These are phyloP conservation scores for Chaetoceros muelleri DNA, from an alignment of 108 stramenopile species.

Conservation along the genomic window DNA sequence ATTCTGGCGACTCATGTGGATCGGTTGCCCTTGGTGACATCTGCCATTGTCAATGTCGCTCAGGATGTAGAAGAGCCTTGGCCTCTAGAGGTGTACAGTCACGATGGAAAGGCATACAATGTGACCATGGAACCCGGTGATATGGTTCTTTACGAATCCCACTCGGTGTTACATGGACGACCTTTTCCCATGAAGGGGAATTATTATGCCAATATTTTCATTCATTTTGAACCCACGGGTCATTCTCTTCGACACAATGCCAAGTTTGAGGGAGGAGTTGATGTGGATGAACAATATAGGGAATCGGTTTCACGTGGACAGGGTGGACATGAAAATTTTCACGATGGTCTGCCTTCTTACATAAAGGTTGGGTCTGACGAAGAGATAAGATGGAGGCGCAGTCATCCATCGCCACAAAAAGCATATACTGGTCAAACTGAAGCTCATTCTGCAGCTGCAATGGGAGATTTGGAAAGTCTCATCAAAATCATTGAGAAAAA, in stretches of 20 bases:
- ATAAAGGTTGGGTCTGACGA: constrained; percentile 50
- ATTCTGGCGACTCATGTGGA: constrained; percentile 81
- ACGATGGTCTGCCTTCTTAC: constrained; percentile 57
- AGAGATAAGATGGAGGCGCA: constrained; percentile 41
- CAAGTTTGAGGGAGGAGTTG: constrained; percentile 27
- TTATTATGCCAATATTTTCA: constrained; percentile 78
- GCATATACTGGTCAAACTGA: constrained; percentile 44
- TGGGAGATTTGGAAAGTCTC: constrained; percentile 41
- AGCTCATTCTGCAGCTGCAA: constrained; percentile 58
- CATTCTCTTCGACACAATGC: constrained; percentile 68
- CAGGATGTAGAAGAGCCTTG: constrained; percentile 81
- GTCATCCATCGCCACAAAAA: constrained; percentile 30
- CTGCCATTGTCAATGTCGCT: constrained; percentile 80
- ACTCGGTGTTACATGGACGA: constrained; percentile 79
- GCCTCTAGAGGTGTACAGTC: constrained; percentile 78
- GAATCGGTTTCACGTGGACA: constrained; percentile 19
- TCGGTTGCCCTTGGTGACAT: constrained; percentile 74
- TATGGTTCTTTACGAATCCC: constrained; percentile 76
- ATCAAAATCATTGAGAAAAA: constrained; percentile 29
- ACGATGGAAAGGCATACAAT: constrained; percentile 78
- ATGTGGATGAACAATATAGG: constrained; percentile 40
- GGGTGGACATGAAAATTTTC: constrained; percentile 57
- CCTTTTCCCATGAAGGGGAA: constrained; percentile 78
- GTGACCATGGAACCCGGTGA: constrained; percentile 91
- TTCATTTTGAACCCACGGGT: constrained; percentile 74